A percentile compares a stretch with the other conserved stretches of the same genome.
Conservation (phyloP, 2,329 filamentous ascomycete species). For the Aspergillus amoenus region DNA sequence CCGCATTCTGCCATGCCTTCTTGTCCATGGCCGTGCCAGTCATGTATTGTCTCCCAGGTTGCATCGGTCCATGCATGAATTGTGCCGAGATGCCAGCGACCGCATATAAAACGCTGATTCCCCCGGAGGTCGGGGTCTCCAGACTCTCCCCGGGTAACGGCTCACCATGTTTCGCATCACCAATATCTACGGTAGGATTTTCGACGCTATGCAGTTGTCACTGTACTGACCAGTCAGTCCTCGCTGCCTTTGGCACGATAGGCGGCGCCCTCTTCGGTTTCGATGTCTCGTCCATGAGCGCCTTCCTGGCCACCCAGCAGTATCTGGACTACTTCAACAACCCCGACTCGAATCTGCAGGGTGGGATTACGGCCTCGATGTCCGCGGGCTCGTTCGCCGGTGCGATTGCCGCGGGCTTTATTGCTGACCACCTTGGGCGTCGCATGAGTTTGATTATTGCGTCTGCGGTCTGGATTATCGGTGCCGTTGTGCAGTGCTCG, state of each 20-base stretch:
- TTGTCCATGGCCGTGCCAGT: too few relatives aligned
- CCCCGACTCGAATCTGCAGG: constrained; percentile 38
- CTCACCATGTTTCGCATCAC: too few relatives aligned
- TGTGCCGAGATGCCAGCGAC: too few relatives aligned
- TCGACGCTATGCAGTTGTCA: too few relatives aligned
- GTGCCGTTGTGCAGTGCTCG: constrained; percentile 32
- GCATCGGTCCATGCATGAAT: too few relatives aligned
- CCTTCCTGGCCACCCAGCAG: constrained; percentile 51
- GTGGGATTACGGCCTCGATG: constrained; percentile 67
- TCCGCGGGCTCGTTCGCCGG: constrained; percentile 69
- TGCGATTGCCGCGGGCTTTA: constrained; percentile 44
- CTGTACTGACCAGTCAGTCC: constrained; percentile 29
- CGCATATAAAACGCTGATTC: too few relatives aligned
- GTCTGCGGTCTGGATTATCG: constrained; percentile 34
- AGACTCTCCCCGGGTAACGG: too few relatives aligned
- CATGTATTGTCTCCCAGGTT: too few relatives aligned
- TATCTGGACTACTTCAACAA: constrained; percentile 58
- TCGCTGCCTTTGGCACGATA: constrained; percentile 57
- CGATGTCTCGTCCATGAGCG: constrained; percentile 51
- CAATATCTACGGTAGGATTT: too few relatives aligned
- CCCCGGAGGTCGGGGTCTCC: too few relatives aligned
- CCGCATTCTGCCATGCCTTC: too few relatives aligned
- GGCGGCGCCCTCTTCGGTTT: constrained; percentile 60
- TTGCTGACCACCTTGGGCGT: constrained; percentile 39
- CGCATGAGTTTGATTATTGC: constrained; percentile 43